Conservation (phyloP, 2,329 filamentous ascomycete genomes). For the Achaetomium macrosporum region DNA sequence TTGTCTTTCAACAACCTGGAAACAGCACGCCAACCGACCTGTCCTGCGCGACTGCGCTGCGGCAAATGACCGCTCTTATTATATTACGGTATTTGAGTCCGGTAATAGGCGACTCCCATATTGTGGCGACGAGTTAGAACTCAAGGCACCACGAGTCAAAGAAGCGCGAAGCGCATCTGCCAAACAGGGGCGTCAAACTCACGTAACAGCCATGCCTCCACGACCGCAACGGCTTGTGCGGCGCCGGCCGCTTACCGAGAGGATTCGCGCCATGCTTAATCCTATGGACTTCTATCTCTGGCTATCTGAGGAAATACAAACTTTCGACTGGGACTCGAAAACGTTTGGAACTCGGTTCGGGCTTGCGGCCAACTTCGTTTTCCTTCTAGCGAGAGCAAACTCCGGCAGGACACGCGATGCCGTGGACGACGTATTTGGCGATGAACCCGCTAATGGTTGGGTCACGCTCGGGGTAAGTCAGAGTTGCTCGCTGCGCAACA, state of each 20-base stretch:
- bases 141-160: not conserved
- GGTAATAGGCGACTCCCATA: not conserved
- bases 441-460: conserved; percentile 61
- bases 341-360: conserved; percentile 71
- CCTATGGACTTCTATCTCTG: conserved; percentile 86
- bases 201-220: conserved; percentile 43
- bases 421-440: conserved; percentile 80
- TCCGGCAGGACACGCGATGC: conserved; percentile 45
- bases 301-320: conserved; percentile 88
- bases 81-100: not conserved
- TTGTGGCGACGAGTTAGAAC: not conserved
- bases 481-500: not conserved
- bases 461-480: conserved; percentile 48
- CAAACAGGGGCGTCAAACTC: not conserved
- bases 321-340: conserved; percentile 83
- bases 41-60: not conserved
- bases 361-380: conserved; percentile 67
- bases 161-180: not conserved
- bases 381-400: conserved; percentile 80
- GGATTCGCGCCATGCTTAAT: conserved; percentile 74
- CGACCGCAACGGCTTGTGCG: conserved; percentile 65
- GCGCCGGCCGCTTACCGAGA: conserved; percentile 70
- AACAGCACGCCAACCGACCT: not conserved
- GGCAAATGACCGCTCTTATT: not conserved
- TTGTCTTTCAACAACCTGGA: not conserved